A percentile compares a stretch with the other conserved stretches of the same genome.
phyloP scores from a whole-genome alignment of 2,329 filamentous ascomycete genomes.

The Monilinia fructigena region DNA sequence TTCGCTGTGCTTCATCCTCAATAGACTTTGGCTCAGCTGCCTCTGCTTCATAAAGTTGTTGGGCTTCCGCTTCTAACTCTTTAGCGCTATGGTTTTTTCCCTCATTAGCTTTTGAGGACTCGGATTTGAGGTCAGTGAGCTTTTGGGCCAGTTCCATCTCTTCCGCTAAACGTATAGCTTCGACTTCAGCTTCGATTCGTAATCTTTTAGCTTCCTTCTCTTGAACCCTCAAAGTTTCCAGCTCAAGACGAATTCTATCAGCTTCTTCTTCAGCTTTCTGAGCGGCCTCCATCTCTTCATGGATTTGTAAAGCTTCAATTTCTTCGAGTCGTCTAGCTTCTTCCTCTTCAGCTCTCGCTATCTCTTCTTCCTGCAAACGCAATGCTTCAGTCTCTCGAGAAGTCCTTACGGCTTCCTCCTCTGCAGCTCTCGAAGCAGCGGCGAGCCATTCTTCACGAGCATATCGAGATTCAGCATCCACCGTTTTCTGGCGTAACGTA shows the following conservation, averaged over 20 bases:
- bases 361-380: neutral
- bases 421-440: conserved; percentile 1
- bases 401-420: neutral
- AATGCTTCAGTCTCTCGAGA: neutral
- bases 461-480: neutral
- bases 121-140: neutral
- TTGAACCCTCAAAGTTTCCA: neutral
- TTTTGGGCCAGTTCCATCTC: neutral
- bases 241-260: neutral
- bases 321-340: conserved; percentile 1
- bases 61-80: neutral
- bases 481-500: conserved; percentile 9
- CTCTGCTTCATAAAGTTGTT: neutral
- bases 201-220: neutral
- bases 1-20: conserved; percentile 14
- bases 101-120: neutral
- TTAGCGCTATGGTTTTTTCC: neutral
- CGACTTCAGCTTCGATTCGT: neutral
- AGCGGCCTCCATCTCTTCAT: neutral
- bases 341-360: neutral
- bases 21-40: neutral
- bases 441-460: neutral
- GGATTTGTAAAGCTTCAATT: neutral
- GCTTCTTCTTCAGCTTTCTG: neutral
- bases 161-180: neutral